A percentile compares a stretch with the other conserved stretches of the same genome.
These are phyloP conservation scores for Ophiostoma ulmi DNA, from an alignment of 2,329 filamentous ascomycete species.

Conservation along the genomic window DNA sequence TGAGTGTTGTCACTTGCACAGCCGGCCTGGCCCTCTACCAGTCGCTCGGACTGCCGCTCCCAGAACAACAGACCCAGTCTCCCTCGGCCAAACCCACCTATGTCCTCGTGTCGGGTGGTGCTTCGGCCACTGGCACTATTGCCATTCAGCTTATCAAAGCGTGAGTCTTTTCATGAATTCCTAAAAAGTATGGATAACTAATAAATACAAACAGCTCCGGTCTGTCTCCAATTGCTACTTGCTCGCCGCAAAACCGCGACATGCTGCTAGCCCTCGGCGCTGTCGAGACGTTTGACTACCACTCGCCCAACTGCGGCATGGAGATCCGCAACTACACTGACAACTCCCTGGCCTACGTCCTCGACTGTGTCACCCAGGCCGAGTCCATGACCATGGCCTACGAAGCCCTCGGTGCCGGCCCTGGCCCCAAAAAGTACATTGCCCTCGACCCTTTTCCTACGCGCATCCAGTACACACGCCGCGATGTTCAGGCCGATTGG, in stretches of 20 bases:
- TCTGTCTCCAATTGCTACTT: constrained; percentile 22
- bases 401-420: constrained; percentile 23
- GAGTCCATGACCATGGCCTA: constrained; percentile 25
- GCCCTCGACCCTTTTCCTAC: constrained; percentile 24
- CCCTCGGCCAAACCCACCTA: constrained; percentile 7
- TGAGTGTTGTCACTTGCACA: constrained; percentile 27
- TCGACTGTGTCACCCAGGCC: constrained; percentile 27
- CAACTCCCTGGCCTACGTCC: constrained; percentile 23
- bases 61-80: constrained; percentile 5
- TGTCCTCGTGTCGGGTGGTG: constrained; percentile 39
- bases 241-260: constrained; percentile 25
- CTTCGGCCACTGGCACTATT: constrained; percentile 36
- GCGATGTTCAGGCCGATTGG: constrained; percentile 25
- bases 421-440: constrained; percentile 21
- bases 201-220: constrained; percentile 18
- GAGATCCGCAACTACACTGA: constrained; percentile 28
- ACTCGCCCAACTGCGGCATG: constrained; percentile 25
- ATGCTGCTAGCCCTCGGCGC: constrained; percentile 24
- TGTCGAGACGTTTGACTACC: constrained; percentile 27
- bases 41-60: constrained; percentile 21
- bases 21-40: constrained; percentile 24
- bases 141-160: constrained; percentile 37
- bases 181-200: background rate
- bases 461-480: constrained; percentile 24
- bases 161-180: constrained; percentile 26